These are phyloP conservation scores for Moringa oleifera DNA, from an alignment of 345 rosid species.

Conservation along the genomic window DNA sequence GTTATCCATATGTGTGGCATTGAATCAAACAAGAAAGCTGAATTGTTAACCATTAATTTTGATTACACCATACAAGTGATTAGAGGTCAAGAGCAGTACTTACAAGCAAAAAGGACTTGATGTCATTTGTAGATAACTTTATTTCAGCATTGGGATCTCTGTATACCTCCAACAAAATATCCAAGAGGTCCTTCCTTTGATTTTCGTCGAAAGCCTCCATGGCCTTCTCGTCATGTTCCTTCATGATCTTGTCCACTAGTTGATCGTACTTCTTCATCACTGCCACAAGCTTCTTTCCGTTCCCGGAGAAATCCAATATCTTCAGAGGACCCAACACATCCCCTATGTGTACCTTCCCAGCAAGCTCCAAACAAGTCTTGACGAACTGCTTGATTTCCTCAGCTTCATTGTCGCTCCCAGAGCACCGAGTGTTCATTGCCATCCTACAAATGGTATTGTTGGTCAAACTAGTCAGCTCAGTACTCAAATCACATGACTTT, in stretches of 20 bases:
- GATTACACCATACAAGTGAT: no score
- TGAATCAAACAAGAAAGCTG: no score
- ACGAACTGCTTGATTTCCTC: slow-evolving; percentile 31
- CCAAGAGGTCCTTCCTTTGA: slow-evolving; percentile 45
- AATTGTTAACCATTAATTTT: no score
- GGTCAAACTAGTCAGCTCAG: slow-evolving; percentile 29
- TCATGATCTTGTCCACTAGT: slow-evolving; percentile 47
- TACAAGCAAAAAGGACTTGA: slow-evolving; percentile 64
- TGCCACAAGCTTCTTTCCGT: slow-evolving; percentile 41
- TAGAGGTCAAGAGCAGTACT: no score
- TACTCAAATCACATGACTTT: slow-evolving; percentile 30
- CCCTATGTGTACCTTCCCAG: slow-evolving; percentile 50
- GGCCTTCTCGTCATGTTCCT: slow-evolving; percentile 43
- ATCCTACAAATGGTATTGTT: slow-evolving; percentile 55
- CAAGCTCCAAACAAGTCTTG: slow-evolving; percentile 35
- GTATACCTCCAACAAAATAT: slow-evolving; percentile 46
- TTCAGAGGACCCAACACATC: slow-evolving; percentile 67
- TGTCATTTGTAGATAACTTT: slow-evolving; percentile 45
- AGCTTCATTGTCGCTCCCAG: slow-evolving; percentile 40
- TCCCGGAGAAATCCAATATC: slow-evolving; percentile 51
- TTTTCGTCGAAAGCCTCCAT: slow-evolving; percentile 14
- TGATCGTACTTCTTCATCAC: slow-evolving; percentile 39
- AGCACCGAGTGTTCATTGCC: slow-evolving; percentile 65
- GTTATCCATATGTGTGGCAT: no score
- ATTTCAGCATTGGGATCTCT: slow-evolving; percentile 44